A percentile compares a stretch with the other conserved stretches of the same genome.
phyloP scores from a whole-genome alignment of 108 stramenopile genomes.

The Cyclostephanos tholiformis region DNA sequence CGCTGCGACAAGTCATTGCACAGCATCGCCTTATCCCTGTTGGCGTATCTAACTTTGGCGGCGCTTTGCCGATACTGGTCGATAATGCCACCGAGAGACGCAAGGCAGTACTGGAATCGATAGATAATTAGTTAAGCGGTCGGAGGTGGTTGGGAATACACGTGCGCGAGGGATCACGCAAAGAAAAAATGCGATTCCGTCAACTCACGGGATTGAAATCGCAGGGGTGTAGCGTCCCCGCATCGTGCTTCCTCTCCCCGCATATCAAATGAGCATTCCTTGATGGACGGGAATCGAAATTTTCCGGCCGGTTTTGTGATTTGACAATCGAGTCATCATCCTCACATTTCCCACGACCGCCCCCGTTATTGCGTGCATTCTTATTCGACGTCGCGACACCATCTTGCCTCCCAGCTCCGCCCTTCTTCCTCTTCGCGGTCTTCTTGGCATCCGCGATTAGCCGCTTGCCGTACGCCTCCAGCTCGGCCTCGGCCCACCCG shows the following conservation, averaged over 20 bases:
- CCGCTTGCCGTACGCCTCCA: constrained; percentile 19
- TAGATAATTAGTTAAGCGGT: neutral
- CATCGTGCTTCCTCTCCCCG: constrained; percentile 10
- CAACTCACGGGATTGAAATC: constrained; percentile 36
- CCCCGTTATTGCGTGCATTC: neutral
- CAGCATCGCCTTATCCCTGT: neutral
- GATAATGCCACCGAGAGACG: constrained; percentile 70
- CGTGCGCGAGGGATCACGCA: neutral
- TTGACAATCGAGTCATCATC: neutral
- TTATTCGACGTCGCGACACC: neutral
- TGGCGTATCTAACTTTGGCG: constrained; percentile 28
- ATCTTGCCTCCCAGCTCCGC: neutral
- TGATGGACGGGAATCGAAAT: neutral
- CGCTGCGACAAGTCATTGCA: neutral
- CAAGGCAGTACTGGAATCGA: constrained; percentile 56
- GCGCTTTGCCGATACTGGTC: constrained; percentile 54
- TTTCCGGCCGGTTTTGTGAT: no score
- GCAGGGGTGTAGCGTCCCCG: constrained; percentile 11
- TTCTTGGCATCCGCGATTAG: constrained; percentile 23
- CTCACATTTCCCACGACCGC: neutral
- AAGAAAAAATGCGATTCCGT: neutral
- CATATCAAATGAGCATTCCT: constrained; percentile 8
- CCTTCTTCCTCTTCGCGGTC: constrained; percentile 29
- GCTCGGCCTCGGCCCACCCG: constrained; percentile 30
- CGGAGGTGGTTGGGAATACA: neutral